Evolutionary conservation across 78 protist species (phyloP), one percentile per base, ranked within the genome.

Genomic region (Guillardia theta): DNA sequence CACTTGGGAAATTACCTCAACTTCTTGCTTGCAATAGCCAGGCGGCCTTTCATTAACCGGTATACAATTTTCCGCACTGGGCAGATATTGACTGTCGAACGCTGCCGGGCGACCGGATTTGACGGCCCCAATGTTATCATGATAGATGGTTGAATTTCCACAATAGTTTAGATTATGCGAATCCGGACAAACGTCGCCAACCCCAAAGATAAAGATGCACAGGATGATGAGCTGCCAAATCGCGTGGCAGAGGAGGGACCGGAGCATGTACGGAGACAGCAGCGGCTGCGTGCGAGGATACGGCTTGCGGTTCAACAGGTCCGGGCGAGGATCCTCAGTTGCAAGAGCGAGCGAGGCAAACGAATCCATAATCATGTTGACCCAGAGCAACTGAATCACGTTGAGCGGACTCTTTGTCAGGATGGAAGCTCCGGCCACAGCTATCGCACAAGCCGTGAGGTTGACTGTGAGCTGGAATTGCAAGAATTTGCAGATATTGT

Each of bases 281-380:
- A 95, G 64, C 19, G 47, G 64, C 47, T 93, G 94, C 30, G 8
- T 15, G 43, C 54, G 77, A 18, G 50, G 43, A 24, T 94, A 54
- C 39, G 99, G 99, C 80, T 58, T 80, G 48, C 99, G 97, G 0
- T 97, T 87, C 21, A 98, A 95, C 83, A 70, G 41, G 36, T 12
- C 9, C 46, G 33, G 45, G 45, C 36, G 83, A 15, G 45, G 83
- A 19, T 44, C 58, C 92, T 98, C 99, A 0, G 97, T 95, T 64
- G 96, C 98, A 37, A 98, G 94, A 24, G 98, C 98, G 9, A 97
- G 94, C 21, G 99, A 97, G 36, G 97, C 98, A 30, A 98, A 12
- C 30, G 96, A 62, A 96, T 97, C 99, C 97, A 97, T 97, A 78
- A 97, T 95, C 54, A 96, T 77, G 76, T 97, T 97, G 47, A 96